Conservation (phyloP, 768 basidiomycete genomes). For the Leccinum disarticulatum region DNA sequence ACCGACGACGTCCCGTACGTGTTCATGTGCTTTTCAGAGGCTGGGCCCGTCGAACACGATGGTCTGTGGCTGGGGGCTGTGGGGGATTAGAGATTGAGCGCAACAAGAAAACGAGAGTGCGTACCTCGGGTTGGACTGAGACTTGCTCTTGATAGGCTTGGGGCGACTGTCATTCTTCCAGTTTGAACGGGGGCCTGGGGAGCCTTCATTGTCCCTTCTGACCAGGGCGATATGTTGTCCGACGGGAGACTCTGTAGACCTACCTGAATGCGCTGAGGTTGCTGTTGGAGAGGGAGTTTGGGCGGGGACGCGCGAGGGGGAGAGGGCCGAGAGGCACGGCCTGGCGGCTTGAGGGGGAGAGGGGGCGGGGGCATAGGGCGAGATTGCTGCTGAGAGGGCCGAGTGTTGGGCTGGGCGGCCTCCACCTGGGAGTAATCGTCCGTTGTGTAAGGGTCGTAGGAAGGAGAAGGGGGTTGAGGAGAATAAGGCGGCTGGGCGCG, state of each 20-base stretch:
- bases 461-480: slow-evolving; percentile 38
- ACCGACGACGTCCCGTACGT: no score
- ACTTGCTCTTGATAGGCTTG: slow-evolving; percentile 44
- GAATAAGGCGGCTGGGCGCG: slow-evolving; percentile 40
- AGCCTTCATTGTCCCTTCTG: slow-evolving; percentile 68
- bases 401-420: slow-evolving; percentile 19
- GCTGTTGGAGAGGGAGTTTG: slow-evolving; percentile 52
- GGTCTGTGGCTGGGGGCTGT: slow-evolving; percentile 61
- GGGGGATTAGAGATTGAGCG: slow-evolving; percentile 1
- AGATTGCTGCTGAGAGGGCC: slow-evolving; percentile 25
- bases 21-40: no score
- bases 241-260: slow-evolving; percentile 51
- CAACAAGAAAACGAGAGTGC: slow-evolving; percentile 11
- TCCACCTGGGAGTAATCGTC: slow-evolving; percentile 49
- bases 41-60: slow-evolving; percentile 73
- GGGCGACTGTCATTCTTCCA: slow-evolving; percentile 38
- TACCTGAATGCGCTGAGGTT: slow-evolving; percentile 42
- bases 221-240: slow-evolving; percentile 39
- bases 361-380: slow-evolving; percentile 53
- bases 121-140: slow-evolving; percentile 59
- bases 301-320: slow-evolving; percentile 70
- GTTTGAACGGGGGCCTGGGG: slow-evolving; percentile 58
- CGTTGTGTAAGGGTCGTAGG: slow-evolving; percentile 40
- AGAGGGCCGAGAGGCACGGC: slow-evolving; percentile 38
- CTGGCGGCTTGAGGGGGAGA: slow-evolving; percentile 55